phyloP scores from a whole-genome alignment of 495 filamentous ascomycete genomes.

The Penicillium manginii region DNA sequence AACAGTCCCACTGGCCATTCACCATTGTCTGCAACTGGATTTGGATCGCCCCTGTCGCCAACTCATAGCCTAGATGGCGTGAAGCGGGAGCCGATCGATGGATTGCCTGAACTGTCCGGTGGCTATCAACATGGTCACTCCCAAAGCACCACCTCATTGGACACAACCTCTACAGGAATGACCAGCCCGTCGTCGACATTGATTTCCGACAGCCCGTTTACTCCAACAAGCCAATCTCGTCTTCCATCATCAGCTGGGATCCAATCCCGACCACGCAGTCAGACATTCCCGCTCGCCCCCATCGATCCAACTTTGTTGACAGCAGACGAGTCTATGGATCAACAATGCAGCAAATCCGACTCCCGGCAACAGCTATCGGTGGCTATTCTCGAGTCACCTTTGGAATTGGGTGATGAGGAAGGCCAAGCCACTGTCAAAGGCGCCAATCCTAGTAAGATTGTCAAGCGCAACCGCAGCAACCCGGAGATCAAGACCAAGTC shows the following conservation, averaged over 20 bases:
- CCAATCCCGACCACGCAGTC: conserved; percentile 79
- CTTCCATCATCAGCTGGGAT: conserved; percentile 57
- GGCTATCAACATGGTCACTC: conserved; percentile 61
- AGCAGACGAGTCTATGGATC: conserved; percentile 62
- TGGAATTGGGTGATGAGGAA: conserved; percentile 54
- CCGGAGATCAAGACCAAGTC: conserved; percentile 49
- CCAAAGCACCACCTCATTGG: conserved; percentile 60
- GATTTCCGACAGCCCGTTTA: conserved; percentile 74
- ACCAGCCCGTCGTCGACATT: conserved; percentile 87
- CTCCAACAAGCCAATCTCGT: conserved; percentile 65
- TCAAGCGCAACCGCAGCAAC: conserved; percentile 51
- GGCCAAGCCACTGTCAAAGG: conserved; percentile 23
- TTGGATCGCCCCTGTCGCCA: conserved; percentile 29
- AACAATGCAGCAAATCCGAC: conserved; percentile 64
- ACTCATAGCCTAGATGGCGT: conserved; percentile 69
- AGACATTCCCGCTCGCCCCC: conserved; percentile 79
- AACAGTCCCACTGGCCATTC: conserved; percentile 73
- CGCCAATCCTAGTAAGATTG: conserved; percentile 33
- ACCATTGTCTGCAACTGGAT: conserved; percentile 65
- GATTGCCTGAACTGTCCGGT: conserved; percentile 53
- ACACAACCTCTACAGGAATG: conserved; percentile 69
- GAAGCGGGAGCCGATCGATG: conserved; percentile 54
- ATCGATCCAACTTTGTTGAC: conserved; percentile 74
- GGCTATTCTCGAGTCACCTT: conserved; percentile 71
- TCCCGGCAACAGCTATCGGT: conserved; percentile 57